These are phyloP conservation scores for Fusarium pilosicola DNA, from an alignment of 2,329 filamentous ascomycete genomes.

Conservation along the genomic window DNA sequence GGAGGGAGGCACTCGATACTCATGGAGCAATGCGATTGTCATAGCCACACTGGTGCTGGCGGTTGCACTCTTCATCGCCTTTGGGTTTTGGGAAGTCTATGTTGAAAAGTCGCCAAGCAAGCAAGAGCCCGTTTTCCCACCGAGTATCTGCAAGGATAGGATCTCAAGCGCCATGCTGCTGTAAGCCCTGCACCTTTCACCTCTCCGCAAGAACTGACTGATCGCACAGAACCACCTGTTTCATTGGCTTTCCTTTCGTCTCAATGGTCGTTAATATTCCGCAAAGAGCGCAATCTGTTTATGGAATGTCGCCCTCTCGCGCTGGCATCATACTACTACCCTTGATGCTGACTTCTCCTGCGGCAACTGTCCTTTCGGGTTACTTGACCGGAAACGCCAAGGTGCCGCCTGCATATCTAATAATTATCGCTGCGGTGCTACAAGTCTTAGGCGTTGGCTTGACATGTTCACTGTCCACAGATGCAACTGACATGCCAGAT, in stretches of 20 bases:
- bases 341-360: slow-evolving; percentile 1
- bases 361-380: neutral
- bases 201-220: neutral
- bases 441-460: neutral
- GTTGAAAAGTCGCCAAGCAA: neutral
- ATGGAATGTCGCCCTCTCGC: neutral
- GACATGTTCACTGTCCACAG: neutral
- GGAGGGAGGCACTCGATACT: neutral
- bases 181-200: neutral
- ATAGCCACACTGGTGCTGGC: neutral
- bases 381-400: neutral
- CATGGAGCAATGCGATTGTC: neutral
- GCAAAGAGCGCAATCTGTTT: slow-evolving; percentile 1
- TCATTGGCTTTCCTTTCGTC: slow-evolving; percentile 4
- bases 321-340: slow-evolving; percentile 2
- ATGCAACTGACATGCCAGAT: neutral
- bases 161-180: slow-evolving; percentile 9
- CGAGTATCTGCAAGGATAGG: slow-evolving; percentile 8
- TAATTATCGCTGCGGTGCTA: neutral
- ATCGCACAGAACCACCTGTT: neutral
- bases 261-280: slow-evolving; percentile 10
- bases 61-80: neutral
- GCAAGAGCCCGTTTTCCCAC: slow-evolving; percentile 4
- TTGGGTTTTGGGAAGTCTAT: neutral
- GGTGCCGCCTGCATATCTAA: neutral